Evolutionary conservation across 2,329 filamentous ascomycete species (phyloP), one percentile per base, ranked within the genome.

Genomic region (Colletotrichum acutatum): DNA sequence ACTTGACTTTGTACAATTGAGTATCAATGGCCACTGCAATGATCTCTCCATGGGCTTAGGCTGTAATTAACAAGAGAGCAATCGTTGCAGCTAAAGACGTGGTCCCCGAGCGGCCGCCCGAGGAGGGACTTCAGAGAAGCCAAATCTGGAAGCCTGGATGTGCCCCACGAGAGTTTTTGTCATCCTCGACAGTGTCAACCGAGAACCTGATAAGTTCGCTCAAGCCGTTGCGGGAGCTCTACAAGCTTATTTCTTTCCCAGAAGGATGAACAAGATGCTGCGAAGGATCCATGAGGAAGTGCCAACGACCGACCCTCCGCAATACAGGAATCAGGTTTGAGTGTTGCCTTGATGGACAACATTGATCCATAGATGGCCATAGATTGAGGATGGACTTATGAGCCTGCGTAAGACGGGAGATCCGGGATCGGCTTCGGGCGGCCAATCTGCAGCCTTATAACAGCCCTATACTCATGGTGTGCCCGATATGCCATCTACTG

Each of bases 231-330:
- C 37, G 53, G 54, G 24, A 32, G 42, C 26, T 28, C 28, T 22
- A 24, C 30, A 24, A 42, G 9, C 58, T 66, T 34, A 19, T 24
- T 46, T 26, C 7, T 37, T 42, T 49, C 26, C 54, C 68, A 30
- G 14, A 26, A 22, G 37, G 28, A 52, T 26, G 34, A 9, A 37
- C 32, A 30, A 54, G 24, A 32, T 56, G 58, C 7, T 19, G 19
- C 24, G 61, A 42, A 59, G 62, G 42, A 60, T 66, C 22, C 60
- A 32, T 28, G 32, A 70, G 67, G 62, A 59, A 42, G 53, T n/a
- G 16, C 28, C 8, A 37, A 12, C 24, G 22, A 24, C n/a, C 30
- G 59, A 62, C 61, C 28, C 66, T 69, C 34, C 32, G 19, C 49
- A 11, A 46, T 8, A n/a, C 24, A 30, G 12, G 16, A 26, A 28